phyloP scores from a whole-genome alignment of 768 basidiomycete species.

The Boletus tomentosulus region DNA sequence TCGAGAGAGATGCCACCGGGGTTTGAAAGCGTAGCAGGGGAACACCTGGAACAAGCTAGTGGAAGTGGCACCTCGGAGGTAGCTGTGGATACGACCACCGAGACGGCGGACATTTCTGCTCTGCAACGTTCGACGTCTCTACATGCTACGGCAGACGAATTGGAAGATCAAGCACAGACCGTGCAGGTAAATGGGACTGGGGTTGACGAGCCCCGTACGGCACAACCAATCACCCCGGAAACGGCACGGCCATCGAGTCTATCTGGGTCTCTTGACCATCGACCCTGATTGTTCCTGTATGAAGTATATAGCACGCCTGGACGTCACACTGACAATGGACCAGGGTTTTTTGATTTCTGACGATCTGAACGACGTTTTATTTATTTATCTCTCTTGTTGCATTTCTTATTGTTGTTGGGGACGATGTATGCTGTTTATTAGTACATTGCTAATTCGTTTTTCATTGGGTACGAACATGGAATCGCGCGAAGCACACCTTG shows the following conservation, averaged over 20 bases:
- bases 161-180: conserved; percentile 1
- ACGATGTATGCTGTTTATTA: background rate
- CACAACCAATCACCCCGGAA: conserved; percentile 11
- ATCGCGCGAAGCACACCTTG: background rate
- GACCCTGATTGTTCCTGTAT: background rate
- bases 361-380: background rate
- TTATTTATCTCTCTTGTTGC: background rate
- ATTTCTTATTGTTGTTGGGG: background rate
- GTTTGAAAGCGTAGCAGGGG: conserved; percentile 36
- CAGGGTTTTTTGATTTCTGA: background rate
- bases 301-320: too few relatives aligned
- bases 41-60: background rate
- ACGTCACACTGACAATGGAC: too few relatives aligned
- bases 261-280: background rate
- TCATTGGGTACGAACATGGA: background rate
- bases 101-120: too few relatives aligned
- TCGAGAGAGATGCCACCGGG: conserved; percentile 46
- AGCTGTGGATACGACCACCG: background rate
- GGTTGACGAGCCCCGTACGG: conserved; percentile 2
- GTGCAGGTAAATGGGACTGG: conserved; percentile 6
- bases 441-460: background rate
- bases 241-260: conserved; percentile 17
- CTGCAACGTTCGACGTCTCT: background rate
- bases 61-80: background rate
- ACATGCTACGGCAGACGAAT: background rate